A percentile compares a stretch with the other conserved stretches of the same genome.
These are phyloP conservation scores for Pilatotrama ljubarskyi DNA, from an alignment of 768 basidiomycete genomes.

Conservation along the genomic window DNA sequence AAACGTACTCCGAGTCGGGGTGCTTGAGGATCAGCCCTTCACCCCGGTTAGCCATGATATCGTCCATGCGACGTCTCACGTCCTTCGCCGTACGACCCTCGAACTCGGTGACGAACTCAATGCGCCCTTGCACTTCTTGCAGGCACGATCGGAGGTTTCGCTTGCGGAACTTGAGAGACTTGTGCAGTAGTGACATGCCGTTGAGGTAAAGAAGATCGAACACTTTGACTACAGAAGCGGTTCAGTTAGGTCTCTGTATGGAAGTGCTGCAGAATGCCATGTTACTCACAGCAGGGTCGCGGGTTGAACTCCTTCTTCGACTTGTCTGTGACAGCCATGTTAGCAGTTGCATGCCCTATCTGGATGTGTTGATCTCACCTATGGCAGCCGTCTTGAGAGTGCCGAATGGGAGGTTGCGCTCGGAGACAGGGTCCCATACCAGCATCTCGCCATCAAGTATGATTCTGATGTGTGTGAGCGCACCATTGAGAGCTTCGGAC, in stretches of 20 bases:
- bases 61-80: conserved; percentile 76
- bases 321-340: conserved; percentile 50
- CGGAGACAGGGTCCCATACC: conserved; percentile 92
- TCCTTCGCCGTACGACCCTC: conserved; percentile 80
- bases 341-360: not conserved
- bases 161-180: conserved; percentile 74
- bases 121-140: conserved; percentile 67
- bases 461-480: conserved; percentile 51
- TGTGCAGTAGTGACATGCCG: conserved; percentile 73
- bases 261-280: conserved; percentile 16
- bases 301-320: conserved; percentile 70
- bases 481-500: not conserved
- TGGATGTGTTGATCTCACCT: conserved; percentile 44
- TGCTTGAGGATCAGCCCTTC: conserved; percentile 95
- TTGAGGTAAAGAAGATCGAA: conserved; percentile 94
- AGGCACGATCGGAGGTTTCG: conserved; percentile 71
- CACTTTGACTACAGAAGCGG: conserved; percentile 73
- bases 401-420: conserved; percentile 89
- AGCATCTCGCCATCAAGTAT: conserved; percentile 98
- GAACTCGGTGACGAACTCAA: conserved; percentile 76
- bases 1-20: conserved; percentile 71
- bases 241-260: not conserved
- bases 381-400: conserved; percentile 90
- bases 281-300: conserved; percentile 81
- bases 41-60: conserved; percentile 80